Percentiles rank a stretch among this genome's conserved stretches.
Conservation (phyloP, 495 filamentous ascomycete species). For the Penicillium egyptiacum region DNA sequence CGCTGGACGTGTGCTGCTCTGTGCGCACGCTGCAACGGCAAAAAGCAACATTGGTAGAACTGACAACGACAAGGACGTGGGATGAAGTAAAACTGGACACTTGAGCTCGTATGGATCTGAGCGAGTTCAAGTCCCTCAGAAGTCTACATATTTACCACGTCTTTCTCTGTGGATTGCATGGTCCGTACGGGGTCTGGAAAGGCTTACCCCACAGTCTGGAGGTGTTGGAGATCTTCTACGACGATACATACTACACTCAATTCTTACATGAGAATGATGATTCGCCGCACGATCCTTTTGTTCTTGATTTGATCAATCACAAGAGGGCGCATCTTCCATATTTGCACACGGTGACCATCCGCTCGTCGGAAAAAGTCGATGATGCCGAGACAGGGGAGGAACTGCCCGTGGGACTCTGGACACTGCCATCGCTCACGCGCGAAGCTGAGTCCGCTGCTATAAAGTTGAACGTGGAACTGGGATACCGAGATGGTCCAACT, state of each 20-base stretch:
- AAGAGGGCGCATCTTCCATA: neutral
- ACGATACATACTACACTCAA: slow-evolving; percentile 11
- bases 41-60: slow-evolving; percentile 16
- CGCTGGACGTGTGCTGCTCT: slow-evolving; percentile 23
- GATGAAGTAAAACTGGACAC: slow-evolving; percentile 18
- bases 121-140: slow-evolving; percentile 18
- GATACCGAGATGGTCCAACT: neutral
- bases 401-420: neutral
- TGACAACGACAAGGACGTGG: slow-evolving; percentile 16
- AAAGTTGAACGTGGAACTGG: slow-evolving; percentile 2
- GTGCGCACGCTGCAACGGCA: slow-evolving; percentile 20
- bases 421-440: neutral
- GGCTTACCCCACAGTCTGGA: slow-evolving; percentile 18
- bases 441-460: slow-evolving; percentile 1
- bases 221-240: slow-evolving; percentile 21
- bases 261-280: neutral
- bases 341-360: neutral
- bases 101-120: slow-evolving; percentile 20
- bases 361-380: neutral
- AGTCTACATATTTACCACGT: slow-evolving; percentile 19
- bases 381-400: neutral
- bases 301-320: slow-evolving; percentile 3
- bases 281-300: neutral
- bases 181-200: slow-evolving; percentile 10
- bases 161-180: slow-evolving; percentile 18